phyloP scores from a whole-genome alignment of 257 asterid species.

The Leonotis leonurus region DNA sequence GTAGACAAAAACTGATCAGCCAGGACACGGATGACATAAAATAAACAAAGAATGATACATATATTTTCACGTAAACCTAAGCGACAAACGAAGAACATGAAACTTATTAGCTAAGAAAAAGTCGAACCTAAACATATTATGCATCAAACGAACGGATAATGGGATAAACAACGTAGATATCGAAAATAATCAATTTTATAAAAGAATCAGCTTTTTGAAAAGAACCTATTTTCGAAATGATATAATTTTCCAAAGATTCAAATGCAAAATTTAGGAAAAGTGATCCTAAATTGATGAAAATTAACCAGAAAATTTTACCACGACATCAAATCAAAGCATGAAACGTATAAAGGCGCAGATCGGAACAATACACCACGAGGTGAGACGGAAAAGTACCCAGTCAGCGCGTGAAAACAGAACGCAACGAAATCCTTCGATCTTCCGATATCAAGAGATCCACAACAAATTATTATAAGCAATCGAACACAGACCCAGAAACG shows the following conservation, averaged over 20 bases:
- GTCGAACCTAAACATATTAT: background rate
- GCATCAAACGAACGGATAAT: background rate
- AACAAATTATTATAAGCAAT: background rate
- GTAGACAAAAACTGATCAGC: background rate
- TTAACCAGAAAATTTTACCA: background rate
- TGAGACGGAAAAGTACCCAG: constrained; percentile 13
- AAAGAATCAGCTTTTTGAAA: background rate
- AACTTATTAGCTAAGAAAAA: background rate
- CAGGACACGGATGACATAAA: background rate
- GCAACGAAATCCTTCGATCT: constrained; percentile 9
- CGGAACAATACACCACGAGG: background rate
- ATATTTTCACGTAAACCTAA: background rate
- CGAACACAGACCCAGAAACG: background rate
- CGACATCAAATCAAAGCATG: background rate
- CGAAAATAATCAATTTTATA: background rate
- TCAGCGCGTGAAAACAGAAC: background rate
- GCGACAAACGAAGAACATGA: background rate
- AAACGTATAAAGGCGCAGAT: background rate
- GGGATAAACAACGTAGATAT: background rate
- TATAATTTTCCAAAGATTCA: too few species aligned
- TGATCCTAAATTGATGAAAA: background rate
- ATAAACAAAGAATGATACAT: background rate
- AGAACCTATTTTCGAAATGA: too few species aligned
- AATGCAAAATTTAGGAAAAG: background rate
- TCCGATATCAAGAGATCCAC: background rate